phyloP scores from a whole-genome alignment of 306 rosid genomes.

The Quercus aquifolioides region DNA sequence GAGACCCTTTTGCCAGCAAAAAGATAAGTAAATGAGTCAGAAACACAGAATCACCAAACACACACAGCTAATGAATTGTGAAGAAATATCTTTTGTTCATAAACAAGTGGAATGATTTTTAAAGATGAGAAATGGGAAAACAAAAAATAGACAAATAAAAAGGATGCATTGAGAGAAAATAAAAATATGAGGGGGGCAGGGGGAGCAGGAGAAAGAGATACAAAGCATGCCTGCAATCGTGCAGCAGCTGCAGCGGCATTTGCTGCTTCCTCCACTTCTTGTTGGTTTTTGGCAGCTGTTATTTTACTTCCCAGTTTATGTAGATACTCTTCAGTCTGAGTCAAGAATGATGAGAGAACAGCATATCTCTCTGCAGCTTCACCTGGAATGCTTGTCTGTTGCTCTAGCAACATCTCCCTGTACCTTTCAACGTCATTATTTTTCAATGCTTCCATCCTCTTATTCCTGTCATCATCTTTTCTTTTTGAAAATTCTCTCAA shows the following conservation, averaged over 20 bases:
- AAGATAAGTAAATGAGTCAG: conserved; percentile 2
- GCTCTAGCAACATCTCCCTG: conserved; percentile 94
- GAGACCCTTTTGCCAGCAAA: conserved; percentile 69
- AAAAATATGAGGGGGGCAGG: too few species aligned
- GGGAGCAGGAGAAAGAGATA: neutral
- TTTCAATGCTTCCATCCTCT: conserved; percentile 95
- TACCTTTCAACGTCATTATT: conserved; percentile 98
- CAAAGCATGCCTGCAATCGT: conserved; percentile 69
- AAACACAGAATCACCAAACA: neutral
- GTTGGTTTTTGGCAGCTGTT: conserved; percentile 84
- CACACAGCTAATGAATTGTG: neutral
- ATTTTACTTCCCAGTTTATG: conserved; percentile 91
- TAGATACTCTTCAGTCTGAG: conserved; percentile 98
- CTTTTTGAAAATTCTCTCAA: conserved; percentile 89
- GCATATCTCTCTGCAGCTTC: conserved; percentile 97
- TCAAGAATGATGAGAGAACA: conserved; percentile 86
- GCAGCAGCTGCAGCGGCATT: conserved; percentile 89
- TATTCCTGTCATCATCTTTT: conserved; percentile 89
- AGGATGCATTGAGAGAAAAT: neutral
- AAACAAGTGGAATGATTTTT: neutral
- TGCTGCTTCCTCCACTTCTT: conserved; percentile 94
- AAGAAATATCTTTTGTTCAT: neutral
- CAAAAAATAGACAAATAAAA: neutral
- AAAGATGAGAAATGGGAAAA: neutral
- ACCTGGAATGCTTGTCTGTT: conserved; percentile 82